Evolutionary conservation across 345 rosid genomes (phyloP), one percentile per base, ranked within the genome.

Genomic region (Eucalyptus tenuipes): DNA sequence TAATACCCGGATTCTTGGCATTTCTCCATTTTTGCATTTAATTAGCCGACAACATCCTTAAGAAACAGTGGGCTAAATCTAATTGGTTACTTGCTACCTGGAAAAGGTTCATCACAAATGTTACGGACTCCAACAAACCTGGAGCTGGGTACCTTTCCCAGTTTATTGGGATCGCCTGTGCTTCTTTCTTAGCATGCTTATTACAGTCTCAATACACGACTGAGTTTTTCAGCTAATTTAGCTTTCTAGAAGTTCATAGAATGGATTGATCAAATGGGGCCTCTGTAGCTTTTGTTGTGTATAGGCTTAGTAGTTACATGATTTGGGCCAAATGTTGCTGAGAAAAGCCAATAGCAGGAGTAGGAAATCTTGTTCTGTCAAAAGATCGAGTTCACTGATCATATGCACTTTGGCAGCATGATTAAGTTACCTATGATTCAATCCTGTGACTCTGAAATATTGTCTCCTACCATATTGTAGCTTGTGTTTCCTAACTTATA

Each of bases 1-100:
- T 96, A 97, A 94, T 89, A n/a, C 68, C 59, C 25, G 4, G 47
- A 75, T 75, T 20, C 84, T 75, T 11, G 84, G 44, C 84, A 11
- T 75, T 75, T 40, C 47, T 75, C 84, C 42, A 75, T 75, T 40
- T 20, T 75, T 75, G 47, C 84, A 75, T 37, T 42, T 75, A 40
- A 20, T 75, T 75, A 40, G 47, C 84, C 2, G 8, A 75, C 27
- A 20, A 11, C 29, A 75, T 75, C 84, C 47, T 40, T 44, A 40
- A 22, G 47, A 75, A 75, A 40, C 29, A 12, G 0, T 20, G 47
- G 45, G 82, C 82, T 75, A 75, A 10, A 37, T 75, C 29, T 75
- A 75, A 7, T 1, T 40, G 84, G 12, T 75, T 75, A 75, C 47
- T 40, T 75, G 29, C 84, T 40, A 20, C 47, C 47, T 40, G 84